Evolutionary conservation across 2,329 filamentous ascomycete species (phyloP), one percentile per base, ranked within the genome.

Genomic region (Epicoccum sorghinum): DNA sequence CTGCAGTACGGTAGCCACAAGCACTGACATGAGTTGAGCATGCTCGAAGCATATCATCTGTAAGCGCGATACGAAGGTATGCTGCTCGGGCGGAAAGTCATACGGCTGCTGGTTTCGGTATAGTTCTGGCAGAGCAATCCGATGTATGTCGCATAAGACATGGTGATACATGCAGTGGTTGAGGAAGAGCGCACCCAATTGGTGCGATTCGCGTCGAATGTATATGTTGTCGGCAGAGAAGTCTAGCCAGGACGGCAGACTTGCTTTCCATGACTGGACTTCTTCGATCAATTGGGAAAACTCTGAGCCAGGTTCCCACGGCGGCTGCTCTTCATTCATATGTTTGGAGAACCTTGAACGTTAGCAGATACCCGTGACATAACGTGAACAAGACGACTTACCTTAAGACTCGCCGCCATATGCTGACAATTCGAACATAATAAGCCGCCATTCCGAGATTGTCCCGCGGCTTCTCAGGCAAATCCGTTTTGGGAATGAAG

Each of bases 121-220:
- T 4, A 71, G 62, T 2, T 69, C 67, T 7, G 69, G 69, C 1
- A 71, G 57, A 7, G 69, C 59, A 14, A 71, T 70, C 7, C 69
- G 64, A 45, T 71, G 67, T 4, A 71, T 61, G 32, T 71, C 69
- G 45, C 67, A 70, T 47, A 69, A 57, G 3, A 70, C 69, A 38
- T 71, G 69, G 33, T 71, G 68, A 35, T 71, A 71, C 67, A 71
- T 70, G 66, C 67, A 70, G 33, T 71, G 69, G 7, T 70, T 65
- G 22, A 71, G 63, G 14, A 71, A 64, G 0, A 71, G 58, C n/a
- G 65, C 65, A 25, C 69, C 68, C 14, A 71, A 62, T 36, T 71
- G 69, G 13, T 70, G 68, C 1, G 69, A 68, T 45, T 69, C 69
- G n/a, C 65, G 64, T 30, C 69, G 62, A 35, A 71, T 71, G 52